These are phyloP conservation scores for Solanum chiquidenum DNA, from an alignment of 257 asterid genomes.

Conservation along the genomic window DNA sequence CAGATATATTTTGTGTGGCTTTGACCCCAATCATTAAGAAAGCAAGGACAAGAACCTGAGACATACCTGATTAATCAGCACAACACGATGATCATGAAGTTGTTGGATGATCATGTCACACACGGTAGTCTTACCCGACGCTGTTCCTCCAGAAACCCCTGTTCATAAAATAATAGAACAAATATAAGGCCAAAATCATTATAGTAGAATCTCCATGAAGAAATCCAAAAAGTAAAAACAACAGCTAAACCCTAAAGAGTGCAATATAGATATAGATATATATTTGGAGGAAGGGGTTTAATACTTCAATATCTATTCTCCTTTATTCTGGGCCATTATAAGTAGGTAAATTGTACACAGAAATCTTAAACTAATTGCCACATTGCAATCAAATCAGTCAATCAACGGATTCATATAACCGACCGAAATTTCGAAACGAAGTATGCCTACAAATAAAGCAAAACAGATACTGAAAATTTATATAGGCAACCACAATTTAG, in stretches of 20 bases:
- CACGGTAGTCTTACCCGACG: conserved; percentile 94
- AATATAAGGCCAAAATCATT: neutral
- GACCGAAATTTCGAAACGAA: neutral
- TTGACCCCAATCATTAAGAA: neutral
- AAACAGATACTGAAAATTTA: neutral
- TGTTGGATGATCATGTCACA: conserved; percentile 99
- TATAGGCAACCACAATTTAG: neutral
- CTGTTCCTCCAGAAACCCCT: conserved; percentile 99
- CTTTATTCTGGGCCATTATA: neutral
- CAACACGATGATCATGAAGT: conserved; percentile 97
- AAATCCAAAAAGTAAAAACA: neutral
- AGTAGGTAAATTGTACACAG: neutral
- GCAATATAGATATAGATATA: neutral
- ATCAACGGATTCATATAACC: neutral
- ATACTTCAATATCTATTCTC: neutral
- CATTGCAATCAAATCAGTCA: neutral
- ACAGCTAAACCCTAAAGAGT: neutral
- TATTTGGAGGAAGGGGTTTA: neutral
- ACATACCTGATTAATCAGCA: conserved; percentile 81
- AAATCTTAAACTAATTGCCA: neutral
- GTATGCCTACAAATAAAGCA: neutral
- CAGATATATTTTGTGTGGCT: neutral
- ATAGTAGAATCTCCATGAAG: neutral
- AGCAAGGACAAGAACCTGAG: neutral
- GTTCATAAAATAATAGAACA: conserved; percentile 2